These are phyloP conservation scores for Hypoxylon lenormandii DNA, from an alignment of 495 filamentous ascomycete species.

Conservation along the genomic window DNA sequence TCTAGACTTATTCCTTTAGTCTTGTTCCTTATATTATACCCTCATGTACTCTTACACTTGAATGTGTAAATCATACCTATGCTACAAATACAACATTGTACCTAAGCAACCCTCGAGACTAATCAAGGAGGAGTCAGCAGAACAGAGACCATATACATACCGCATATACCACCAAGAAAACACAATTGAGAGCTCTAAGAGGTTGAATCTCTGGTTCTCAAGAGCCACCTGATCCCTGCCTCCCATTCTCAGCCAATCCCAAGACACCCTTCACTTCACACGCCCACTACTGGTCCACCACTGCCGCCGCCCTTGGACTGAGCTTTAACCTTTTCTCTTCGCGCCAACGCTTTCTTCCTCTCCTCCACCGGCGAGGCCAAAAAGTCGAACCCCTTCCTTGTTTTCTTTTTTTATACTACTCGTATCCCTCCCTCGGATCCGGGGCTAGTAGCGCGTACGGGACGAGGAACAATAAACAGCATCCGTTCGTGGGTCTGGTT, in stretches of 20 bases:
- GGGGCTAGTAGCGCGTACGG: constrained; percentile 34
- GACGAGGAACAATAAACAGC: constrained; percentile 32
- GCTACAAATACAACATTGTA: not conserved
- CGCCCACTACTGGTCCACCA: constrained; percentile 43
- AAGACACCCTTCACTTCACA: constrained; percentile 32
- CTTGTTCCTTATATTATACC: constrained; percentile 1
- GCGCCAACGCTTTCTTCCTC: constrained; percentile 24
- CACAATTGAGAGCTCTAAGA: constrained; percentile 33
- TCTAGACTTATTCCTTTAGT: too few relatives aligned
- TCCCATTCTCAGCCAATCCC: constrained; percentile 38
- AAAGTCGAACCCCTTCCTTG: constrained; percentile 32
- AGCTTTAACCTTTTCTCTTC: constrained; percentile 37
- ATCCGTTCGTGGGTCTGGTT: constrained; percentile 11
- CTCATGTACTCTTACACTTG: constrained; percentile 11
- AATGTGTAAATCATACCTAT: not conserved
- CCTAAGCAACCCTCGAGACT: constrained; percentile 8
- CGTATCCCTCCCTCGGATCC: constrained; percentile 12
- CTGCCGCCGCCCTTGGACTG: constrained; percentile 40
- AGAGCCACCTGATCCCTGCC: constrained; percentile 44
- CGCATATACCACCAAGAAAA: constrained; percentile 6
- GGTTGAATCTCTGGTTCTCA: constrained; percentile 33
- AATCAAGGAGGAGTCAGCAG: constrained; percentile 1
- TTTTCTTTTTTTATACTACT: constrained; percentile 17
- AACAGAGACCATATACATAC: constrained; percentile 8
- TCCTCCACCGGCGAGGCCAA: constrained; percentile 30